Evolutionary conservation across 768 basidiomycete genomes (phyloP).

Genomic region (Suillus fuscotomentosus): DNA sequence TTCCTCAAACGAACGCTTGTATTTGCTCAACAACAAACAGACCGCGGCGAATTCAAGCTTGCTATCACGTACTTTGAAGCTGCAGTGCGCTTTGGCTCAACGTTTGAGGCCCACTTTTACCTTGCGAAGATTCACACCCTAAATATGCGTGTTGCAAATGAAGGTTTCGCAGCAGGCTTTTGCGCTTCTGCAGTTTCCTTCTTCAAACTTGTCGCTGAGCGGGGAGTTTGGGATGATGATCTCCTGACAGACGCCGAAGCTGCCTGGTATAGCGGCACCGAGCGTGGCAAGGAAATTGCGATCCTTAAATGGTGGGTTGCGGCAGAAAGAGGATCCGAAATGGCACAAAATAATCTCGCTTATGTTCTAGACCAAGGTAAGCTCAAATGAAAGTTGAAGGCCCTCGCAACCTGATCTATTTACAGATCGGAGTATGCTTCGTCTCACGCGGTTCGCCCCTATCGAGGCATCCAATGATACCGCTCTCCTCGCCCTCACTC

Average conservation of each 20-base stretch:
- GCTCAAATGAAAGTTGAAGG: conserved; percentile 30
- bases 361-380: conserved; percentile 89
- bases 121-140: conserved; percentile 78
- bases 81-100: conserved; percentile 84
- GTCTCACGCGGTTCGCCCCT: conserved; percentile 65
- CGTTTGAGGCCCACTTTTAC: conserved; percentile 94
- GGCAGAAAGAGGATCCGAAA: conserved; percentile 88
- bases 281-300: conserved; percentile 76
- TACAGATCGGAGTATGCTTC: conserved; percentile 68
- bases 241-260: conserved; percentile 78
- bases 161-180: conserved; percentile 60
- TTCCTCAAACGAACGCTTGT: neutral
- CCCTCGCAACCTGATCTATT: conserved; percentile 3
- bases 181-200: conserved; percentile 92
- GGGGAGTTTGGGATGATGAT: conserved; percentile 85
- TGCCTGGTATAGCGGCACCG: conserved; percentile 67
- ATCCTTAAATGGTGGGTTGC: conserved; percentile 95
- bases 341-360: conserved; percentile 94
- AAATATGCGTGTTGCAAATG: conserved; percentile 41
- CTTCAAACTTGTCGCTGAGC: conserved; percentile 89
- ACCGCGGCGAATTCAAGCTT: conserved; percentile 59
- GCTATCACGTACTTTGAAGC: conserved; percentile 80
- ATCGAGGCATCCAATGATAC: conserved; percentile 78
- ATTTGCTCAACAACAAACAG: conserved; percentile 38
- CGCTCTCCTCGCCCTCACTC: conserved; percentile 79